A percentile compares a stretch with the other conserved stretches of the same genome.
phyloP scores from a whole-genome alignment of 495 filamentous ascomycete genomes.

The Astrothelium subdiscretum region DNA sequence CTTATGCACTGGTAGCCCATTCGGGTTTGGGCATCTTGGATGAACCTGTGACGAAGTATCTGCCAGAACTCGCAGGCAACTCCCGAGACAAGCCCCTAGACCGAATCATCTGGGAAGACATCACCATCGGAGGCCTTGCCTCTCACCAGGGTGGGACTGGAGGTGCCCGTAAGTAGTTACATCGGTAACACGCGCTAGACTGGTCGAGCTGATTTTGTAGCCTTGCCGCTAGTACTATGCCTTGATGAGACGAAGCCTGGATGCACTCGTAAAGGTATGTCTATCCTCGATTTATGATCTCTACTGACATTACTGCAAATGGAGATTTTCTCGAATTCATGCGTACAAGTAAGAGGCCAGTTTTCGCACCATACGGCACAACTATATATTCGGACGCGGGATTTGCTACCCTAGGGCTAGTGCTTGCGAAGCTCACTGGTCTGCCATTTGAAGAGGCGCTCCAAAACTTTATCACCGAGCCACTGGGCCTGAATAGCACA shows the following conservation, averaged over 20 bases:
- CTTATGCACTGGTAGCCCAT: slow-evolving; percentile 11
- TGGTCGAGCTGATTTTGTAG: no score
- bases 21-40: slow-evolving; percentile 4
- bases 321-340: slow-evolving; percentile 3
- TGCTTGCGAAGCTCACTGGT: slow-evolving; percentile 9
- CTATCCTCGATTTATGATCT: background rate
- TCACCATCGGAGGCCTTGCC: slow-evolving; percentile 12
- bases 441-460: slow-evolving; percentile 6
- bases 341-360: no score
- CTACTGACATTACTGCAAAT: background rate
- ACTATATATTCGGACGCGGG: slow-evolving; percentile 10
- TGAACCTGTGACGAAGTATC: slow-evolving; percentile 11
- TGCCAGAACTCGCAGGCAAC: slow-evolving; percentile 12
- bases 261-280: no score
- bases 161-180: slow-evolving; percentile 6
- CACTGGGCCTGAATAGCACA: slow-evolving; percentile 31
- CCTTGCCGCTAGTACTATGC: no score
- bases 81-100: background rate
- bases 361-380: slow-evolving; percentile 3
- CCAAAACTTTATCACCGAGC: slow-evolving; percentile 22
- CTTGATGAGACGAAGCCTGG: no score
- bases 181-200: background rate
- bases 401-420: slow-evolving; percentile 2
- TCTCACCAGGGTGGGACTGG: slow-evolving; percentile 5
- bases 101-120: slow-evolving; percentile 5